phyloP scores from a whole-genome alignment of 2,329 filamentous ascomycete genomes.

The Aureobasidium sp. region DNA sequence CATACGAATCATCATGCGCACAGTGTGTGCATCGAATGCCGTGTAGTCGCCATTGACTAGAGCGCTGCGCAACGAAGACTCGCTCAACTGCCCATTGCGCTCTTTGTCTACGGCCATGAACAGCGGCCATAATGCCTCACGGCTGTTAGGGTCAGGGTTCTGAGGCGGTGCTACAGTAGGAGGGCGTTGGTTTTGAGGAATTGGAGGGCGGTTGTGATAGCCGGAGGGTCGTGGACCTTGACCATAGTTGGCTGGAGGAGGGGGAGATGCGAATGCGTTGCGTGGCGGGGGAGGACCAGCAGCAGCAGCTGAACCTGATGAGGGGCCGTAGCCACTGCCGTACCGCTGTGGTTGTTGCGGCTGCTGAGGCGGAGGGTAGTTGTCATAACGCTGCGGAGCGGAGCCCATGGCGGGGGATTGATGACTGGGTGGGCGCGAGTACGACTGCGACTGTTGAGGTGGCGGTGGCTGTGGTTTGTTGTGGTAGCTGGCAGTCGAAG shows the following conservation, averaged over 20 bases:
- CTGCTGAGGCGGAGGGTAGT: constrained; percentile 19
- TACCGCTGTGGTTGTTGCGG: constrained; percentile 22
- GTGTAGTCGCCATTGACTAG: constrained; percentile 96
- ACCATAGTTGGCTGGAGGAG: constrained; percentile 43
- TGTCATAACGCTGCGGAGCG: constrained; percentile 2
- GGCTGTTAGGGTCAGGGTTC: constrained; percentile 51
- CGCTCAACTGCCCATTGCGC: constrained; percentile 72
- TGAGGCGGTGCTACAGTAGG: constrained; percentile 42
- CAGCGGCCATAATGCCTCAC: constrained; percentile 66
- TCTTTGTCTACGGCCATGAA: constrained; percentile 89
- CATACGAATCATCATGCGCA: constrained; percentile 99
- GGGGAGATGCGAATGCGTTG: constrained; percentile 34
- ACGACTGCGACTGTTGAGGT: constrained; percentile 19
- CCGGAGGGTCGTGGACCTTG: constrained; percentile 48
- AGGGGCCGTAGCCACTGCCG: constrained; percentile 28
- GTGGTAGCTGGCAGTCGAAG: constrained; percentile 29
- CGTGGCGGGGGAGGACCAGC: constrained; percentile 15
- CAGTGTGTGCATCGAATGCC: constrained; percentile 85
- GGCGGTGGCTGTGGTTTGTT: constrained; percentile 36
- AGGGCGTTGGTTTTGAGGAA: constrained; percentile 36
- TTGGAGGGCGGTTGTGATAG: constrained; percentile 56
- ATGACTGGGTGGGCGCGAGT: constrained; percentile 9
- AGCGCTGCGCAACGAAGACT: constrained; percentile 77
- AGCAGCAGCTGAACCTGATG: constrained; percentile 16
- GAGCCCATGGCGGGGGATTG: constrained; percentile 6